phyloP scores from a whole-genome alignment of 768 basidiomycete species.

The Hirschioporus abietinus region DNA sequence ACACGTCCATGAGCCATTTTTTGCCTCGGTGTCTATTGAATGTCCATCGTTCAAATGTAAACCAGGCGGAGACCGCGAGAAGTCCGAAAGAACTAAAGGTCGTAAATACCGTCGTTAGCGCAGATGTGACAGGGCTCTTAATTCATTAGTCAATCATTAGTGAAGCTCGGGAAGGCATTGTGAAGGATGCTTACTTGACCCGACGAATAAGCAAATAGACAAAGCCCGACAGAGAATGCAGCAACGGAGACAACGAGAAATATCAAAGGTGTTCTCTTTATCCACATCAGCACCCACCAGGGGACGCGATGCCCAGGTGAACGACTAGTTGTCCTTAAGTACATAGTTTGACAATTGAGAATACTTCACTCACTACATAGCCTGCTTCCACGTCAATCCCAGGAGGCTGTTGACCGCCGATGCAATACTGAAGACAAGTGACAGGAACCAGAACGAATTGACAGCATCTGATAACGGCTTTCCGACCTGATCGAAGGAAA shows the following conservation, averaged over 20 bases:
- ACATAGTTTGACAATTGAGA: slow-evolving; percentile 12
- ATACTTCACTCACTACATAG: slow-evolving; percentile 62
- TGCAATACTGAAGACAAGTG: slow-evolving; percentile 70
- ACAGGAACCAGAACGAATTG: slow-evolving; percentile 71
- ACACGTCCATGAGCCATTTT: slow-evolving; percentile 65
- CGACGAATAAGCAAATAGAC: slow-evolving; percentile 74
- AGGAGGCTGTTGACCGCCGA: slow-evolving; percentile 75
- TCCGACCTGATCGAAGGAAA: slow-evolving; percentile 46
- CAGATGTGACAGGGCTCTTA: slow-evolving; percentile 60
- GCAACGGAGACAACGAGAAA: slow-evolving; percentile 82
- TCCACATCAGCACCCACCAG: slow-evolving; percentile 85
- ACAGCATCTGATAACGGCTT: slow-evolving; percentile 43
- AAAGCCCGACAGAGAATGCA: slow-evolving; percentile 74
- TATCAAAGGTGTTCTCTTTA: slow-evolving; percentile 77
- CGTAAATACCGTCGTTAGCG: slow-evolving; percentile 72
- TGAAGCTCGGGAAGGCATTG: slow-evolving; percentile 15
- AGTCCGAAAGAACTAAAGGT: slow-evolving; percentile 69
- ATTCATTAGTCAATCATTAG: slow-evolving; percentile 8
- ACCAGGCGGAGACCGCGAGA: slow-evolving; percentile 67
- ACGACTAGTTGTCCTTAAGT: slow-evolving; percentile 37
- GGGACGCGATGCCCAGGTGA: slow-evolving; percentile 72
- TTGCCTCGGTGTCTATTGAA: slow-evolving; percentile 57
- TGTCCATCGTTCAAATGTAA: slow-evolving; percentile 63
- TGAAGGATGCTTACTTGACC: slow-evolving; percentile 41
- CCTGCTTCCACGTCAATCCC: slow-evolving; percentile 75